phyloP scores from a whole-genome alignment of 1,284 basidiomycete genomes.

The Tilletiopsis washingtonensis region DNA sequence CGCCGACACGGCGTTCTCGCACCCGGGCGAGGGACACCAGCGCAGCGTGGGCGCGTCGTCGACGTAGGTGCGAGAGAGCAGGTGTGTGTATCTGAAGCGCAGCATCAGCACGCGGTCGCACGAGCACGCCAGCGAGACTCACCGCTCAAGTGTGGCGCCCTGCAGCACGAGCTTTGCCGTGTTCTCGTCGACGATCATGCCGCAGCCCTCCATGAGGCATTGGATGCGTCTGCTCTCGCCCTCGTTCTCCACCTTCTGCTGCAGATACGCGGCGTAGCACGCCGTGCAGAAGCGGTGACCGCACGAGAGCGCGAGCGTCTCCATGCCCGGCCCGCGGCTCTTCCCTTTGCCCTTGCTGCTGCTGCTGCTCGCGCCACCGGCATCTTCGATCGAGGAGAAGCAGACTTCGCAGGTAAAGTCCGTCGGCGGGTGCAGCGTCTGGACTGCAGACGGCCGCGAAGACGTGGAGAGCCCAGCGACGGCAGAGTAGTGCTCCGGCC shows the following conservation, averaged over 20 bases:
- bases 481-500: slow-evolving; percentile 31
- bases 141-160: slow-evolving; percentile 34
- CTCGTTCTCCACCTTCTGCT: slow-evolving; percentile 79
- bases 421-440: slow-evolving; percentile 16
- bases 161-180: slow-evolving; percentile 35
- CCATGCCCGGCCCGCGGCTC: slow-evolving; percentile 10
- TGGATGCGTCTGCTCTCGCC: slow-evolving; percentile 72
- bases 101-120: too few species aligned
- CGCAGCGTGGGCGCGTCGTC: slow-evolving; percentile 72
- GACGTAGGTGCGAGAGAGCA: slow-evolving; percentile 84
- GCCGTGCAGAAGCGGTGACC: slow-evolving; percentile 49
- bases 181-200: slow-evolving; percentile 57
- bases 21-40: slow-evolving; percentile 72
- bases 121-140: too few species aligned
- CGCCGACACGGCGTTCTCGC: slow-evolving; percentile 76
- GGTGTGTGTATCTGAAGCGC: slow-evolving; percentile 75
- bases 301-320: slow-evolving; percentile 39
- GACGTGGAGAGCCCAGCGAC: slow-evolving; percentile 40
- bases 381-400: slow-evolving; percentile 33
- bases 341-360: slow-evolving; percentile 12
- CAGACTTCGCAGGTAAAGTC: slow-evolving; percentile 44
- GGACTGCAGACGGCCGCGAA: slow-evolving; percentile 16
- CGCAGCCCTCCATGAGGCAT: slow-evolving; percentile 89
- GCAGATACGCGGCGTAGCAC: slow-evolving; percentile 80
- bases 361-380: slow-evolving; percentile 31